Conservation (phyloP, 495 filamentous ascomycete genomes). For the Hyaloscypha variabilis region DNA sequence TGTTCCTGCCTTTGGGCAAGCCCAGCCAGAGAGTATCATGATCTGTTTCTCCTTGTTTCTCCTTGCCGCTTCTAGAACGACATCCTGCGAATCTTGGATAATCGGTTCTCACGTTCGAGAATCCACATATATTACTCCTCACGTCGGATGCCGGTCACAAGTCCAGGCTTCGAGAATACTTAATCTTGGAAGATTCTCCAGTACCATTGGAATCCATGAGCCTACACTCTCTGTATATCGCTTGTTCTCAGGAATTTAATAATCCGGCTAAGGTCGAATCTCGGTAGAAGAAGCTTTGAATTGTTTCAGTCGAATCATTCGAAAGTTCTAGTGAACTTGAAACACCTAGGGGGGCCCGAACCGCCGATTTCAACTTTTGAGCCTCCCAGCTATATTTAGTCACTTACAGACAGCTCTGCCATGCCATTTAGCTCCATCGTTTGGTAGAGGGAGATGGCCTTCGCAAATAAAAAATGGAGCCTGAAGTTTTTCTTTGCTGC, state of each 20-base stretch:
- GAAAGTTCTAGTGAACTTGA: neutral
- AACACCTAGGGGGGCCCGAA: neutral
- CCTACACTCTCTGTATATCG: neutral
- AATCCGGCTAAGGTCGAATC: neutral
- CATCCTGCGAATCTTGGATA: slow-evolving; percentile 6
- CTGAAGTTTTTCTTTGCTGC: neutral
- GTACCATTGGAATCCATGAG: neutral
- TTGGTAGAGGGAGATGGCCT: neutral
- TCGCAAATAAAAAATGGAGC: neutral
- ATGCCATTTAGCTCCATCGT: neutral
- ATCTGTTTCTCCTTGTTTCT: slow-evolving; percentile 2
- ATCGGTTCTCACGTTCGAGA: neutral
- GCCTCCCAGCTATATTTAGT: neutral
- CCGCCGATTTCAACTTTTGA: neutral
- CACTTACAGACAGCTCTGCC: neutral
- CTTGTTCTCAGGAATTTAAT: neutral
- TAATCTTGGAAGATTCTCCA: neutral
- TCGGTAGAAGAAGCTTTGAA: neutral
- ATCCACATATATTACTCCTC: slow-evolving; percentile 4
- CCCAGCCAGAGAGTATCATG: neutral
- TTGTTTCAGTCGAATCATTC: neutral
- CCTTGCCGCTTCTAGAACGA: neutral
- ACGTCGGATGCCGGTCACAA: neutral
- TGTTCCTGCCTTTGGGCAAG: neutral
- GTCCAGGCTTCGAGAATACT: neutral